These are phyloP conservation scores for Diversispora eburnea DNA, from an alignment of 192 early-diverging fungal species.

Conservation along the genomic window DNA sequence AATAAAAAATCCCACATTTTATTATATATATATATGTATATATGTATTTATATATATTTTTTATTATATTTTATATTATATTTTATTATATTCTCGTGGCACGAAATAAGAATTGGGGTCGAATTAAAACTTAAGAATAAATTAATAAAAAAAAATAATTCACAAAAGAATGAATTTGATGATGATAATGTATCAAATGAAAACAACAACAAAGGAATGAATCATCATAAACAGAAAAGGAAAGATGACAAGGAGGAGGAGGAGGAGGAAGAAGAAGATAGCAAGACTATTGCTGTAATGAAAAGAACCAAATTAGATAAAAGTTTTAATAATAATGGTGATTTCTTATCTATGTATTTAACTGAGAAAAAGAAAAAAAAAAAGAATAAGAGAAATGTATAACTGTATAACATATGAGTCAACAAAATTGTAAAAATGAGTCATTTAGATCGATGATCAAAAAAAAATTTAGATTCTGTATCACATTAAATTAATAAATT, in stretches of 20 bases:
- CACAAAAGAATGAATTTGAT: background rate
- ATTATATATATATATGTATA: no score
- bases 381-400: background rate
- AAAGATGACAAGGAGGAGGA: background rate
- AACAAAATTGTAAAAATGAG: no score
- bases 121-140: no score
- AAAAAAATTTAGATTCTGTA: no score
- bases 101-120: no score
- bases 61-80: background rate
- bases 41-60: no score
- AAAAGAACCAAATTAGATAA: conserved; percentile 7
- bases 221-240: background rate
- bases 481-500: no score
- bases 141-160: no score
- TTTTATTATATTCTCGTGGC: no score
- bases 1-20: background rate
- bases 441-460: no score
- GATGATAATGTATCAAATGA: background rate
- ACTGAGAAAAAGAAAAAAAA: conserved; percentile 4
- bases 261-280: background rate
- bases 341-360: conserved; percentile 11
- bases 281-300: background rate
- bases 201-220: background rate
- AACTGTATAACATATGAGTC: background rate
- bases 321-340: background rate